Base-by-base conservation (phyloP, 2,329 filamentous ascomycete species). In the Aspergillus amoenus region DNA sequence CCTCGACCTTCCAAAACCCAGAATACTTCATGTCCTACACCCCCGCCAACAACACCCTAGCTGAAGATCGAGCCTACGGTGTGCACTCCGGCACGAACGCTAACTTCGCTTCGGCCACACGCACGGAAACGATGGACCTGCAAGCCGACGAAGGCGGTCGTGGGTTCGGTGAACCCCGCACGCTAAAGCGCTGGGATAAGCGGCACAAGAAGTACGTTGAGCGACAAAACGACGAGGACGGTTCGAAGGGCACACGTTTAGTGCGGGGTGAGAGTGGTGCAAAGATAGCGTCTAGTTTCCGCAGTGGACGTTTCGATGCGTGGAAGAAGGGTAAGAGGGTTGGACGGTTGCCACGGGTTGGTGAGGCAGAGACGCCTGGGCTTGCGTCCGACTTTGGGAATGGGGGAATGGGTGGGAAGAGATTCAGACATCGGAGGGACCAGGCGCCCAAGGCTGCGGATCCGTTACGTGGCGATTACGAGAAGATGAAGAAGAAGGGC, bases 11-110 rank as follows among this genome's bases (percentile, higher is more conserved):
- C 82, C 86, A 90, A 70, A 93, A 97, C 71, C 84, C 87, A 0
- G 93, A 97, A 44, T 86, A 94, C 66, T 99, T 95, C 85, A 97
- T 99, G 92, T 90, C 91, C 9, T 99, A 99, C 81, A 90, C 86
- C 1, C 94, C 94, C 0, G 88, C 89, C 60, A 87, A 86, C 42
- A 83, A 85, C 66, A 94, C 93, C 73, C 81, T 89, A 4, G 90
- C 89, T 52, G 93, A 97, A 76, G 92, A 97, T 71, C 89, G 90
- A 54, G 94, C 88, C 12, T 99, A 99, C 76, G 92, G 93, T 62
- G 92, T 99, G 17, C 91, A 95, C 74, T 90, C 91, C 0, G 91
- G 91, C 49, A 86, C 84, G 9, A 83, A 81, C 65, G 81, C 84
- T 54, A 93, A 89, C 75, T 99, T 99, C 77, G 84, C 95, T 46